These are phyloP conservation scores for Coemansia sp. DNA, from an alignment of 192 early-diverging fungal species.

Conservation along the genomic window DNA sequence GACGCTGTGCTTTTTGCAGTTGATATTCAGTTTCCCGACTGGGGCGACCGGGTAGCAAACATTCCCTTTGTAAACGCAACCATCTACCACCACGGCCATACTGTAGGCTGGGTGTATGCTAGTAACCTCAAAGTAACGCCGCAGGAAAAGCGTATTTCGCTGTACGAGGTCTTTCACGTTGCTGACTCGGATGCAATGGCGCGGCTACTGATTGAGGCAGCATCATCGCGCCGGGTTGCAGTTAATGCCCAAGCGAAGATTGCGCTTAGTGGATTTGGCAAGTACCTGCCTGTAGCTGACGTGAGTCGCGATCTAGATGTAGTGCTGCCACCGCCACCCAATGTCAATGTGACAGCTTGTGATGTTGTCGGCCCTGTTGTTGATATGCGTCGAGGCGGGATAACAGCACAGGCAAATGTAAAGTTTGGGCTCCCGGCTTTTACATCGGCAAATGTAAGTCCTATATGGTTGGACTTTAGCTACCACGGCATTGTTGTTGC, in stretches of 20 bases:
- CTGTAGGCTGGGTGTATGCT: slow-evolving; percentile 32
- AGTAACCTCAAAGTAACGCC: slow-evolving; percentile 19
- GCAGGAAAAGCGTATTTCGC: slow-evolving; percentile 8
- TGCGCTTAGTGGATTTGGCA: slow-evolving; percentile 38
- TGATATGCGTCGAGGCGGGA: slow-evolving; percentile 12
- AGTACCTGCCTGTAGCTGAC: slow-evolving; percentile 20
- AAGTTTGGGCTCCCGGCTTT: slow-evolving; percentile 9
- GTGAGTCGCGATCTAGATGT: slow-evolving; percentile 19
- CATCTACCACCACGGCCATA: slow-evolving; percentile 21
- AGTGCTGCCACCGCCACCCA: slow-evolving; percentile 15
- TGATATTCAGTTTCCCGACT: slow-evolving; percentile 22
- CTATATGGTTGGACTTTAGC: slow-evolving; percentile 20
- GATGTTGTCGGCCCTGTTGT: slow-evolving; percentile 22
- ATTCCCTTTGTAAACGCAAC: slow-evolving; percentile 37
- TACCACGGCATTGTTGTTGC: slow-evolving; percentile 26
- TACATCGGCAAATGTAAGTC: slow-evolving; percentile 26
- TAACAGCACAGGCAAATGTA: slow-evolving; percentile 20
- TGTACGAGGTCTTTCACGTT: slow-evolving; percentile 35
- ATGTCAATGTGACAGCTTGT: slow-evolving; percentile 14
- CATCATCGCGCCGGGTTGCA: slow-evolving; percentile 14
- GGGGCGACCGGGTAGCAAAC: slow-evolving; percentile 6
- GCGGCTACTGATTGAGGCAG: slow-evolving; percentile 21
- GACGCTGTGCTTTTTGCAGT: slow-evolving; percentile 24
- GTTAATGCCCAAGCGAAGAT: slow-evolving; percentile 15
- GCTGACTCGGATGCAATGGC: slow-evolving; percentile 29